These are phyloP conservation scores for Venturia effusa DNA, from an alignment of 2,329 filamentous ascomycete species.

Conservation along the genomic window DNA sequence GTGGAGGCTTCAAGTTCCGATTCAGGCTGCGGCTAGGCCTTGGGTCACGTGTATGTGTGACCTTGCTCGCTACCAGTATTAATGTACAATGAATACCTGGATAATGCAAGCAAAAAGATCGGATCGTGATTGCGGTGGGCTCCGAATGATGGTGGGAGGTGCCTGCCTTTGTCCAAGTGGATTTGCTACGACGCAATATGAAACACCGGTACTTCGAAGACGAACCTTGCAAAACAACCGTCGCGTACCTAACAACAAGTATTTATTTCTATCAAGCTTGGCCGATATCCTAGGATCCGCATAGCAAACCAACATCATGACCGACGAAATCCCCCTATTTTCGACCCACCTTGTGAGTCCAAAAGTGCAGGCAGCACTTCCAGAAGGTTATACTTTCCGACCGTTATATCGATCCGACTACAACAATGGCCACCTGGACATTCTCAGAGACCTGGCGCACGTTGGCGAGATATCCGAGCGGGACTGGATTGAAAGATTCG, in stretches of 20 bases:
- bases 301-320: background rate
- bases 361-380: slow-evolving; percentile 12
- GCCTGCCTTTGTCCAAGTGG: background rate
- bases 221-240: background rate
- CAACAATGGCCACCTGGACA: slow-evolving; percentile 14
- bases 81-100: slow-evolving; percentile 2
- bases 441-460: slow-evolving; percentile 13
- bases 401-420: slow-evolving; percentile 15
- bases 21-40: background rate
- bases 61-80: background rate
- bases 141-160: background rate
- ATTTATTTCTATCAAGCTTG: background rate
- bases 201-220: background rate
- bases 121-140: background rate
- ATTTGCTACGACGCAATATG: background rate
- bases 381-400: slow-evolving; percentile 15
- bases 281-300: background rate
- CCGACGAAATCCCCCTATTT: slow-evolving; percentile 4
- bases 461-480: slow-evolving; percentile 14
- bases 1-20: background rate
- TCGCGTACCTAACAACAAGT: background rate
- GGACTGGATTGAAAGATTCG: slow-evolving; percentile 16
- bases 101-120: background rate
- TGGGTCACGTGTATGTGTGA: background rate
- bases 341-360: background rate